Conservation (phyloP, 176 grass and related monocot genomes). For the Paspalum vaginatum region DNA sequence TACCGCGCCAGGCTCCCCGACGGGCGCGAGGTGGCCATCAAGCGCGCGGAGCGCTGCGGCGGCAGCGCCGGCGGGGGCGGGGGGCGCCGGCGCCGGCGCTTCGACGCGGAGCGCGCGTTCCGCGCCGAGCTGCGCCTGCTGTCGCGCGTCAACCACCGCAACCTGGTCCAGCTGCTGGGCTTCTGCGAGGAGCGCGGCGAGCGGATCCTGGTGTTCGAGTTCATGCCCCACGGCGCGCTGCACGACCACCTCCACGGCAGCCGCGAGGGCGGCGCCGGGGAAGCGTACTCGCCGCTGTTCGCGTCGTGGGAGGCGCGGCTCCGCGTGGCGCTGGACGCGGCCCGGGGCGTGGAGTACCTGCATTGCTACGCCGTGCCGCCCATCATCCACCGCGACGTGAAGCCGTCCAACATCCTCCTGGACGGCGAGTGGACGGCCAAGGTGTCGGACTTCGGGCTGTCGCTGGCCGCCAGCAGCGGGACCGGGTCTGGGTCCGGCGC, state of each 20-base stretch:
- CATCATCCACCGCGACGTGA: constrained; percentile 95
- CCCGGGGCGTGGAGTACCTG: constrained; percentile 89
- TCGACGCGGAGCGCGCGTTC: constrained; percentile 72
- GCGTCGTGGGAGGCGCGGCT: constrained; percentile 78
- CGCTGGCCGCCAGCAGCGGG: constrained; percentile 44
- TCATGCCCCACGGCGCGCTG: constrained; percentile 80
- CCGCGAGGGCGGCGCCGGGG: not conserved
- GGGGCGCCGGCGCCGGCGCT: not conserved
- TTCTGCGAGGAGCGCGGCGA: constrained; percentile 79
- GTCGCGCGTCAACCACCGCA: constrained; percentile 83
- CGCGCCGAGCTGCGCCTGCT: constrained; percentile 71
- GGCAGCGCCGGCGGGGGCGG: not conserved
- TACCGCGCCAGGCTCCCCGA: constrained; percentile 73
- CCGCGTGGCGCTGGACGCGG: constrained; percentile 78
- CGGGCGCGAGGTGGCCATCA: constrained; percentile 74
- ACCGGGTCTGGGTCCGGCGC: too few relatives aligned
- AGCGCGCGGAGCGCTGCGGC: constrained; percentile 55
- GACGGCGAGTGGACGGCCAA: constrained; percentile 89
- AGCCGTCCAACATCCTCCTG: constrained; percentile 94
- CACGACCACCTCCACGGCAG: constrained; percentile 79
- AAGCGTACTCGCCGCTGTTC: constrained; percentile 51
- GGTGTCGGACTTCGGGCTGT: constrained; percentile 93
- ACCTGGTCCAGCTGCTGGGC: constrained; percentile 77
- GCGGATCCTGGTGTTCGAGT: constrained; percentile 80
- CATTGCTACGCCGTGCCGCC: constrained; percentile 93